A percentile compares a stretch with the other conserved stretches of the same genome.
Evolutionary conservation across 768 basidiomycete genomes (phyloP).

Genomic region (Pholiota conissans): DNA sequence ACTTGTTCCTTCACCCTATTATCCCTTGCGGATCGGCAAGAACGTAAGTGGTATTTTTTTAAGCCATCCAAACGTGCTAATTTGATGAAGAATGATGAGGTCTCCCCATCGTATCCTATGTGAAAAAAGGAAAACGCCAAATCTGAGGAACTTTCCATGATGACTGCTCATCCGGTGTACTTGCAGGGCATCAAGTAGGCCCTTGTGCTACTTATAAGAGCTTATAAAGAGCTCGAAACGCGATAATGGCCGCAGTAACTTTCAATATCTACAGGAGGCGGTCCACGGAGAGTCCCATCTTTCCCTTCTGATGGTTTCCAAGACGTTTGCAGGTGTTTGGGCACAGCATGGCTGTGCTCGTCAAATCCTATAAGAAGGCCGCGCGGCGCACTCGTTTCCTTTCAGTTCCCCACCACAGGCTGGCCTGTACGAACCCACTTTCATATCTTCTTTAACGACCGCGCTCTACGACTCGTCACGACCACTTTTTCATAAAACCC

Average conservation of each 20-base stretch:
- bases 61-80: too few species aligned
- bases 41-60: too few species aligned
- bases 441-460: conserved; percentile 18
- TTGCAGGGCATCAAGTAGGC: too few species aligned
- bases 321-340: background rate
- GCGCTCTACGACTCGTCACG: conserved; percentile 14
- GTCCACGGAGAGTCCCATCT: background rate
- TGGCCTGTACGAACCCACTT: conserved; percentile 29
- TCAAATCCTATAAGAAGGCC: background rate
- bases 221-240: background rate
- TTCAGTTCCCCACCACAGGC: conserved; percentile 23
- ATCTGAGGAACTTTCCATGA: too few species aligned
- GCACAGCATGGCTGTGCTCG: background rate
- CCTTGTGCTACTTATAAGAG: too few species aligned
- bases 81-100: too few species aligned
- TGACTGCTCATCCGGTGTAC: too few species aligned
- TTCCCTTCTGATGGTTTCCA: background rate
- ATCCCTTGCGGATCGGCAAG: too few species aligned
- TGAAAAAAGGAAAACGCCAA: too few species aligned
- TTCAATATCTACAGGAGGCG: background rate
- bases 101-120: too few species aligned
- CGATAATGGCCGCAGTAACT: background rate
- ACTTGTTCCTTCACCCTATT: too few species aligned
- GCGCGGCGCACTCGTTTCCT: background rate
- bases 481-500: conserved; percentile 1